These are phyloP conservation scores for Sporisorium sorghi DNA, from an alignment of 1,284 basidiomycete genomes.

Conservation along the genomic window DNA sequence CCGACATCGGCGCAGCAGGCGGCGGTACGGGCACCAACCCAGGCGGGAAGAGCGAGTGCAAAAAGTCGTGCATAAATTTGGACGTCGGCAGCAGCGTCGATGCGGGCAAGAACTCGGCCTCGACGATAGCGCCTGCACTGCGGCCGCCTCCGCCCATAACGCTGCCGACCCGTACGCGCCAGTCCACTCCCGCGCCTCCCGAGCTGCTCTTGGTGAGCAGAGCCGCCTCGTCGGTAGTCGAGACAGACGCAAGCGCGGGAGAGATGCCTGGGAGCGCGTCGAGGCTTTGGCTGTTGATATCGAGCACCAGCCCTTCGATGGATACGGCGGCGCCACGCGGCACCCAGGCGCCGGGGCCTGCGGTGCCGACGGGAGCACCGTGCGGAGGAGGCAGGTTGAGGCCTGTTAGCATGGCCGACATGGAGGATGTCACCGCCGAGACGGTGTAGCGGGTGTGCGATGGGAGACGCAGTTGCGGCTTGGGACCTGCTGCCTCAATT, in stretches of 20 bases:
- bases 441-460: constrained; percentile 50
- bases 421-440: constrained; percentile 42
- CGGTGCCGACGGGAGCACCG: constrained; percentile 55
- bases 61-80: constrained; percentile 43
- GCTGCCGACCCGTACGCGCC: constrained; percentile 50
- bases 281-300: constrained; percentile 42
- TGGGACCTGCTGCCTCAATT: constrained; percentile 17
- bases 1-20: neutral
- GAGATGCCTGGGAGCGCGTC: constrained; percentile 34
- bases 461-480: constrained; percentile 34
- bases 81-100: constrained; percentile 34
- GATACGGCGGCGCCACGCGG: constrained; percentile 54
- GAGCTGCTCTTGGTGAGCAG: constrained; percentile 1
- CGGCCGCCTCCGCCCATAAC: constrained; percentile 50
- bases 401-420: constrained; percentile 41
- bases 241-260: constrained; percentile 28
- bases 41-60: constrained; percentile 40
- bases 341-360: constrained; percentile 61
- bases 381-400: constrained; percentile 57
- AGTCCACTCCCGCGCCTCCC: constrained; percentile 26
- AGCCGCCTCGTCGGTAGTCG: constrained; percentile 12
- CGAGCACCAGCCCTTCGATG: constrained; percentile 57
- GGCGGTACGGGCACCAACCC: constrained; percentile 21
- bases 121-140: constrained; percentile 51
- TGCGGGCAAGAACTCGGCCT: constrained; percentile 49